Percentiles rank a stretch among this genome's conserved stretches.
These are phyloP conservation scores for Salix udensis DNA, from an alignment of 345 rosid genomes.

Conservation along the genomic window DNA sequence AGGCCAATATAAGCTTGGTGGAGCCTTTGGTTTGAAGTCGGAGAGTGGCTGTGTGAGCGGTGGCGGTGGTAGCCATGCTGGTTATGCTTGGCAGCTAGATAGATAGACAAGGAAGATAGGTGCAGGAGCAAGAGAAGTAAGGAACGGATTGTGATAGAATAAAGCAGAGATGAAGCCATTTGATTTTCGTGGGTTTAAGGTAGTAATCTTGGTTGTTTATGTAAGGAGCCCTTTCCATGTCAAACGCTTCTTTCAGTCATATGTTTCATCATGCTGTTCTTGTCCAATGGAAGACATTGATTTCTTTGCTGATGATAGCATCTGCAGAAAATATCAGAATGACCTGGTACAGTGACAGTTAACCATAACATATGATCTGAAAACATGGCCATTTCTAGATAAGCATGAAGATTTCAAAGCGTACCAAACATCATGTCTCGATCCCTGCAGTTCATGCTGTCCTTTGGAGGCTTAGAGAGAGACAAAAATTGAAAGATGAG, in stretches of 20 bases:
- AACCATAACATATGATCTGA: conserved; percentile 26
- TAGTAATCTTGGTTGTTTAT: conserved; percentile 15
- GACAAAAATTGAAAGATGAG: conserved; percentile 3
- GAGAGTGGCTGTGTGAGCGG: conserved; percentile 30
- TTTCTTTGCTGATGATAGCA: conserved; percentile 18
- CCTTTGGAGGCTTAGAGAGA: not conserved
- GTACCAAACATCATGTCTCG: not conserved
- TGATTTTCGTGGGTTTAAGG: conserved; percentile 14
- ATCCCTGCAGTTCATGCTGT: not conserved
- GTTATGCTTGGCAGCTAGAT: conserved; percentile 46
- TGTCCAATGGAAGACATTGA: conserved; percentile 16
- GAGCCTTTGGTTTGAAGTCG: conserved; percentile 44
- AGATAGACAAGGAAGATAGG: conserved; percentile 23
- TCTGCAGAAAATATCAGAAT: conserved; percentile 23
- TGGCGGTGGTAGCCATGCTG: conserved; percentile 25
- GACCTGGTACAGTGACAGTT: conserved; percentile 42
- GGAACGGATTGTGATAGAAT: conserved; percentile 15
- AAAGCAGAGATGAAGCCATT: conserved; percentile 45
- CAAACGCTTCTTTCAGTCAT: conserved; percentile 29
- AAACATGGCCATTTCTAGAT: conserved; percentile 6
- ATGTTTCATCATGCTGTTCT: conserved; percentile 32
- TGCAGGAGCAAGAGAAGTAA: conserved; percentile 28
- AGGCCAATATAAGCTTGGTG: conserved; percentile 64
- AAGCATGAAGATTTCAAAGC: not conserved
- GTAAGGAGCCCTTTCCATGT: conserved; percentile 22